Base-by-base conservation (phyloP, 2,329 filamentous ascomycete genomes). In the Byssothecium circinans region DNA sequence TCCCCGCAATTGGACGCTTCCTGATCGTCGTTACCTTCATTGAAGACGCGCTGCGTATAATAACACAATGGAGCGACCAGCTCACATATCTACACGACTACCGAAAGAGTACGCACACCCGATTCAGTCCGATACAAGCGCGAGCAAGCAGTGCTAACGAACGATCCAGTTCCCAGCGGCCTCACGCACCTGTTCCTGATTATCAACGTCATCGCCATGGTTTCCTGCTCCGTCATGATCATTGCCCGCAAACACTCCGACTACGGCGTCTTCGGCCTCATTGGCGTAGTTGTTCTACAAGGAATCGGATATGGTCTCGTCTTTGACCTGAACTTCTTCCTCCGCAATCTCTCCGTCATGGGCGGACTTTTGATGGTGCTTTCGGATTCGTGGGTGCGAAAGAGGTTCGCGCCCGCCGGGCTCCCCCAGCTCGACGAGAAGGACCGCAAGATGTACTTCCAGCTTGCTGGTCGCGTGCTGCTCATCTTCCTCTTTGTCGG, bases 361-460 rank as follows among this genome's bases (percentile, higher is more conserved):
- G 94, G 94, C 62, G 94, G 94, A 51, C 83, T 99, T 36, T 82
- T 99, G 63, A 97, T 99, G 94, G 94, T 99, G 17, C 81, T 99
- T 39, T 96, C 91, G 33, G 94, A 99, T 77, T 95, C 89, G 48
- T 97, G 92, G 91, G 91, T 96, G 56, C 88, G 91, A 76, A 97
- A 97, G 84, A 89, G 86, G 72, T 95, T 96, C 78, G 92, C 91
- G 2, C 96, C 96, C 54, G 94, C 94, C 39, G 94, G 94, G 39
- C 82, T 99, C 43, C 94, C 94, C 40, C 84, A 89, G 73, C 83
- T 99, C 43, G 94, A 97, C 70, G 94, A 99, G 81, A 97, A 97
- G 84, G 94, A 99, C 74, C 89, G 91, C 76, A 99, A 97, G 83
- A 97, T 97, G 92, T 99, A 99, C 81, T 95, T 99, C 77, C 94